Evolutionary conservation across 495 filamentous ascomycete species (phyloP).

Genomic region (Talaromyces adpressus): DNA sequence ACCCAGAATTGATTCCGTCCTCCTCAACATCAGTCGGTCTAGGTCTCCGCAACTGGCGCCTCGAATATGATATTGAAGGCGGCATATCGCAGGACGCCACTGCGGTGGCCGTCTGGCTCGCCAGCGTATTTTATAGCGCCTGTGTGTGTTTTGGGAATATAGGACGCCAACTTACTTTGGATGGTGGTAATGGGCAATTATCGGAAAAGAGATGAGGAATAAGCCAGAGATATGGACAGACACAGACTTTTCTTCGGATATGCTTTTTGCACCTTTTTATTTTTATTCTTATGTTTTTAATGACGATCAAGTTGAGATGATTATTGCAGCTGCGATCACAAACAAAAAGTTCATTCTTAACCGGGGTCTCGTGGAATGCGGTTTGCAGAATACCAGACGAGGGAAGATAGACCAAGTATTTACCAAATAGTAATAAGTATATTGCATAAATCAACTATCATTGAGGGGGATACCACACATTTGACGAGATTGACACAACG

Average conservation of each 20-base stretch:
- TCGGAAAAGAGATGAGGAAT: background rate
- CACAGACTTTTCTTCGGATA: background rate
- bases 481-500: background rate
- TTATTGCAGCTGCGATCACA: background rate
- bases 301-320: background rate
- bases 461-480: background rate
- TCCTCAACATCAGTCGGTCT: constrained; percentile 32
- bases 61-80: constrained; percentile 40
- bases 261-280: background rate
- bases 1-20: constrained; percentile 68
- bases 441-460: background rate
- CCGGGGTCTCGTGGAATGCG: too few relatives aligned
- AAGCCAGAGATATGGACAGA: too few relatives aligned
- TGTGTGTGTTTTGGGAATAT: constrained; percentile 96
- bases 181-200: constrained; percentile 8
- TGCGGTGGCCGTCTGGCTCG: constrained; percentile 77
- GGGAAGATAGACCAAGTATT: background rate
- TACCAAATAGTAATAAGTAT: background rate
- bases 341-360: background rate
- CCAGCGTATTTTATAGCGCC: constrained; percentile 88
- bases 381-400: too few relatives aligned
- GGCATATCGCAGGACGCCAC: constrained; percentile 66
- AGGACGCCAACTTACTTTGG: constrained; percentile 66
- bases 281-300: constrained; percentile 1
- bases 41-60: constrained; percentile 13